Percentiles rank a stretch among this genome's conserved stretches.
phyloP scores from a whole-genome alignment of 495 filamentous ascomycete genomes.

The Cercophora sp. region DNA sequence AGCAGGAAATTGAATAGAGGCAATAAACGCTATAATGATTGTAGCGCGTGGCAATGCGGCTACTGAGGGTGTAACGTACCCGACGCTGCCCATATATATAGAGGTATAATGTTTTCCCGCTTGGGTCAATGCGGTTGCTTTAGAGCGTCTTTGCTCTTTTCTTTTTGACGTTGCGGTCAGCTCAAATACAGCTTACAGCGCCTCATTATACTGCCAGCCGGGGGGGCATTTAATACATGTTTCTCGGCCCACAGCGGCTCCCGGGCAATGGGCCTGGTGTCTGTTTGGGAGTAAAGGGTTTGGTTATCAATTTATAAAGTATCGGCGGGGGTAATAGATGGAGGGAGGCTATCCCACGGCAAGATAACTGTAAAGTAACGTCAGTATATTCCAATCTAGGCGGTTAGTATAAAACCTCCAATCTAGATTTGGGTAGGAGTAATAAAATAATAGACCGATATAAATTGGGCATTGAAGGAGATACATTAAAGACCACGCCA shows the following conservation, averaged over 20 bases:
- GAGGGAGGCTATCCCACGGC: neutral
- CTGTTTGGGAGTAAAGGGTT: no score
- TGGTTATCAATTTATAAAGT: neutral
- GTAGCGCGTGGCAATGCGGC: neutral
- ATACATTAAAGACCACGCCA: no score
- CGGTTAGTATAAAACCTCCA: neutral
- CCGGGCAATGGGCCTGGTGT: neutral
- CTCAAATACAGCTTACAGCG: no score
- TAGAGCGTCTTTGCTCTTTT: neutral
- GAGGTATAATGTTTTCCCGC: neutral
- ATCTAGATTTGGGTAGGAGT: neutral
- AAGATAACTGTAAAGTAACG: no score
- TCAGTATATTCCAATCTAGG: neutral
- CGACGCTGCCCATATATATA: neutral
- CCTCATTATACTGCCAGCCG: neutral
- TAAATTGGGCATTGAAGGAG: no score
- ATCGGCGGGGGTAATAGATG: neutral
- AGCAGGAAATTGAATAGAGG: neutral
- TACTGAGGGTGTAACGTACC: neutral
- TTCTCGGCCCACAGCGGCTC: neutral
- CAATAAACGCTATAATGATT: neutral
- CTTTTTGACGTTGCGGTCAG: neutral
- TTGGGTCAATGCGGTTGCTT: neutral
- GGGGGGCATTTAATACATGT: neutral
- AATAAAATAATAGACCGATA: neutral